Evolutionary conservation across 2,329 filamentous ascomycete genomes (phyloP).

Genomic region (Diplodia sapinea): DNA sequence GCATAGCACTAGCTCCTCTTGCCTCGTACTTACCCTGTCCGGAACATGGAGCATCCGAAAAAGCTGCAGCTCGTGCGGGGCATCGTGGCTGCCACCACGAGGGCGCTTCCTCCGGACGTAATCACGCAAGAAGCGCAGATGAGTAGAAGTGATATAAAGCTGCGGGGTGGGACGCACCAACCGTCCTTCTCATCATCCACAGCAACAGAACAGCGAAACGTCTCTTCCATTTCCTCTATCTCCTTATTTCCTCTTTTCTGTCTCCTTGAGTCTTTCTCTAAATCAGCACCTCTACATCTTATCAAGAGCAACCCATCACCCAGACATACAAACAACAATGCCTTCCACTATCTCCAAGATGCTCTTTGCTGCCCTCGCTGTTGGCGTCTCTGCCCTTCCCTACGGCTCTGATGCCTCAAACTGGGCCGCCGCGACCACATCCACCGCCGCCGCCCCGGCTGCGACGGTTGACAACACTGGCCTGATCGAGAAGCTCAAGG

Average conservation of each 20-base stretch:
- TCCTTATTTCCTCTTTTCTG: conserved; percentile 35
- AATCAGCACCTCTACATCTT: conserved; percentile 30
- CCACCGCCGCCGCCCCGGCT: conserved; percentile 31
- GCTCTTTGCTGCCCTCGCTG: conserved; percentile 43
- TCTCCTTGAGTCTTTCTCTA: conserved; percentile 30
- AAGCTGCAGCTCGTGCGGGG: background rate
- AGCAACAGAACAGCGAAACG: conserved; percentile 34
- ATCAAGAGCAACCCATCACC: conserved; percentile 37
- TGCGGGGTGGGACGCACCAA: background rate
- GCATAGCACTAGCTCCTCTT: conserved; percentile 10
- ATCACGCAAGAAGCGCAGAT: background rate
- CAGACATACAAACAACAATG: conserved; percentile 37
- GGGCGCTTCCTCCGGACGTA: background rate
- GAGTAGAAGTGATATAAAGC: conserved; percentile 39
- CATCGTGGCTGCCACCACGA: background rate
- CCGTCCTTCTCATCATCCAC: conserved; percentile 35
- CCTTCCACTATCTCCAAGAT: conserved; percentile 42
- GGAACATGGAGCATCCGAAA: conserved; percentile 16
- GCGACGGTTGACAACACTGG: conserved; percentile 37
- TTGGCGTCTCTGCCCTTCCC: conserved; percentile 42
- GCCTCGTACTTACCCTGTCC: background rate
- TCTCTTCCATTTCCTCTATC: conserved; percentile 33
- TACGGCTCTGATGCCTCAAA: conserved; percentile 1
- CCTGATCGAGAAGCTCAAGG: conserved; percentile 42
- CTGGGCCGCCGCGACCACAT: conserved; percentile 19